Evolutionary conservation across 2,329 filamentous ascomycete species (phyloP), one percentile per base, ranked within the genome.

Genomic region (Cytospora piceae): DNA sequence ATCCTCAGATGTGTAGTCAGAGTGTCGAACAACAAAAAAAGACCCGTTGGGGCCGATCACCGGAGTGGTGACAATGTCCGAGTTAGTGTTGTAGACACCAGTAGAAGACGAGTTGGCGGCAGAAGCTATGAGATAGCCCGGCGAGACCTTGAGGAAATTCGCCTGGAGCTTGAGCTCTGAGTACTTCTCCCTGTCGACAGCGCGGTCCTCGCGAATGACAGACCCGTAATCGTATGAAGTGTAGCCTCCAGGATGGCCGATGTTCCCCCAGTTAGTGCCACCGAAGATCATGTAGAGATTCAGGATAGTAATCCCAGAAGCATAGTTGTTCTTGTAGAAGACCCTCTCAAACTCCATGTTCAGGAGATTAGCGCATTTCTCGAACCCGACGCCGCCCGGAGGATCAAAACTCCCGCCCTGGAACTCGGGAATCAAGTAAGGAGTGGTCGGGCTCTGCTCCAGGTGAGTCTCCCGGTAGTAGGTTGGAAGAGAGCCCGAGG

Each of bases 241-340:
- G 66, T 88, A 88, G 2, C 84, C 87, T 14, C 87, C 88, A 9
- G 88, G 83, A 69, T 92, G 87, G 0, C 91, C 90, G 4, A 92
- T 77, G 68, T 93, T 94, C 0, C 91, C 91, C 92, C 91, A 94
- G 74, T 94, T 95, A 0, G 91, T 94, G 5, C 91, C 92, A 17
- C 92, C 46, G 31, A 32, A 57, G 0, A 67, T 29, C 91, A 94
- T 94, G 74, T 93, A 94, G 0, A 93, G 72, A 69, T 88, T 93
- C 65, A 92, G 80, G 9, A 94, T 85, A 0, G 85, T 87, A 3
- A 88, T 84, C 0, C 87, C 88, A 17, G 88, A 85, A 42, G 86
- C 86, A 59, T 88, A 85, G 62, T 88, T 82, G 71, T 93, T 92
- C 81, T 94, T 94, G 76, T 93, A 91, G 73, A 93, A 92, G 0